Evolutionary conservation across 805 yeast species (phyloP).

Genomic region (Yarrowia bubula): DNA sequence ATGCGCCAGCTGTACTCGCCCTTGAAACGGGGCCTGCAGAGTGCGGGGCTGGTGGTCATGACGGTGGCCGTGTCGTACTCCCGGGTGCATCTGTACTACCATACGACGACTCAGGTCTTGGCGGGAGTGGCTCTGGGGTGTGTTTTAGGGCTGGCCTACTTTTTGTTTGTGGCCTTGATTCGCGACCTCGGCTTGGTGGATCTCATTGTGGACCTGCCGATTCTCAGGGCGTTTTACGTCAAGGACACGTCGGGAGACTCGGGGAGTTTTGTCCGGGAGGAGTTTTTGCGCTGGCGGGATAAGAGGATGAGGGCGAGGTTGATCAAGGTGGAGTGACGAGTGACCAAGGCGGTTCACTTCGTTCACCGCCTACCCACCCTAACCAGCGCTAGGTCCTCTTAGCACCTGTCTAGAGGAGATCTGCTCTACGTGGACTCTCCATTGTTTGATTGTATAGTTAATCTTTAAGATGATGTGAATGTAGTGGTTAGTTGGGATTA

Average conservation of each 20-base stretch:
- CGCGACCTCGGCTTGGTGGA: slow-evolving; percentile 69
- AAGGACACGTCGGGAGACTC: slow-evolving; percentile 42
- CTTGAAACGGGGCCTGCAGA: slow-evolving; percentile 34
- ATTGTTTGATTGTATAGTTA: slow-evolving; percentile 21
- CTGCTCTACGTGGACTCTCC: neutral
- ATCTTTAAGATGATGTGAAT: neutral
- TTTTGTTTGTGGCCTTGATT: slow-evolving; percentile 49
- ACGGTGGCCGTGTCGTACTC: slow-evolving; percentile 57
- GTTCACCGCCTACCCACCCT: too few relatives aligned
- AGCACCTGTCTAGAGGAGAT: too few relatives aligned
- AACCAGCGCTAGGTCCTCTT: too few relatives aligned
- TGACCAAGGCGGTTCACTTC: too few relatives aligned
- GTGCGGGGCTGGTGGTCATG: slow-evolving; percentile 32
- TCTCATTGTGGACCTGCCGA: slow-evolving; percentile 59
- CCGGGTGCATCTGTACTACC: slow-evolving; percentile 76
- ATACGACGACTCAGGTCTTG: slow-evolving; percentile 65
- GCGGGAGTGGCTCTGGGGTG: slow-evolving; percentile 70
- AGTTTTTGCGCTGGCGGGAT: slow-evolving; percentile 38
- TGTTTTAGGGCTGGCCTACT: slow-evolving; percentile 58
- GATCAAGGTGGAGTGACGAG: slow-evolving; percentile 11
- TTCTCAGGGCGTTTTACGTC: slow-evolving; percentile 45
- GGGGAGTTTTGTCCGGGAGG: slow-evolving; percentile 36
- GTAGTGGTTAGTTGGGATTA: neutral
- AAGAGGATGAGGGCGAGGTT: slow-evolving; percentile 28
- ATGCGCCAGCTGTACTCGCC: slow-evolving; percentile 37